Conservation (phyloP, 2,329 filamentous ascomycete genomes). For the Cordyceps fumosorosea region DNA sequence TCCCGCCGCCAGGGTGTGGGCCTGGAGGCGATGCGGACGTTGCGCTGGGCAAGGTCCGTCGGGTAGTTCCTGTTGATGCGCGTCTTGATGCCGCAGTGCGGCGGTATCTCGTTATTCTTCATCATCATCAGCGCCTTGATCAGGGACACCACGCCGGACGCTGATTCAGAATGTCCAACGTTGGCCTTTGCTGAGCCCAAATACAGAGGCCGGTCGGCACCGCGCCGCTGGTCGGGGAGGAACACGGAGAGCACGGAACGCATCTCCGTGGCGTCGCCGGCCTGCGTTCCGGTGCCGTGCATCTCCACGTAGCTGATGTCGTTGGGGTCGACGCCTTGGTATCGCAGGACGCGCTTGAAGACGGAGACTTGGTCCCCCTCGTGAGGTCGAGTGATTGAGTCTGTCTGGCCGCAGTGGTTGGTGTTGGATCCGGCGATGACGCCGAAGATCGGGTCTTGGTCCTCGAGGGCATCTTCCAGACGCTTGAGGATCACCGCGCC, state of each 20-base stretch:
- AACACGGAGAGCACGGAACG: slow-evolving; percentile 58
- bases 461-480: slow-evolving; percentile 67
- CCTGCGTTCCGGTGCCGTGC: slow-evolving; percentile 84
- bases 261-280: slow-evolving; percentile 78
- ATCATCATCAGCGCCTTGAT: slow-evolving; percentile 61
- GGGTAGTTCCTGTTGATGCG: slow-evolving; percentile 56
- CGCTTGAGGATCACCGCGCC: slow-evolving; percentile 73
- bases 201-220: slow-evolving; percentile 45
- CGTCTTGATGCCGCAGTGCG: slow-evolving; percentile 61
- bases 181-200: slow-evolving; percentile 60
- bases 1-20: slow-evolving; percentile 42
- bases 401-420: slow-evolving; percentile 75
- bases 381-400: slow-evolving; percentile 80
- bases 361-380: slow-evolving; percentile 67
- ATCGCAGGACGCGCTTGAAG: slow-evolving; percentile 62
- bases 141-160: slow-evolving; percentile 55
- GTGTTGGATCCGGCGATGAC: slow-evolving; percentile 69
- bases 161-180: slow-evolving; percentile 56
- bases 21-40: slow-evolving; percentile 52
- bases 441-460: slow-evolving; percentile 71
- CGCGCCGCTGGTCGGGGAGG: slow-evolving; percentile 40
- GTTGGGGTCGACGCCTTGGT: slow-evolving; percentile 66
- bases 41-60: slow-evolving; percentile 47
- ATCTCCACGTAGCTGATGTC: slow-evolving; percentile 82
- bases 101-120: slow-evolving; percentile 55